These are phyloP conservation scores for Cutaneotrichosporon sp. DNA, from an alignment of 1,284 basidiomycete species.

Conservation along the genomic window DNA sequence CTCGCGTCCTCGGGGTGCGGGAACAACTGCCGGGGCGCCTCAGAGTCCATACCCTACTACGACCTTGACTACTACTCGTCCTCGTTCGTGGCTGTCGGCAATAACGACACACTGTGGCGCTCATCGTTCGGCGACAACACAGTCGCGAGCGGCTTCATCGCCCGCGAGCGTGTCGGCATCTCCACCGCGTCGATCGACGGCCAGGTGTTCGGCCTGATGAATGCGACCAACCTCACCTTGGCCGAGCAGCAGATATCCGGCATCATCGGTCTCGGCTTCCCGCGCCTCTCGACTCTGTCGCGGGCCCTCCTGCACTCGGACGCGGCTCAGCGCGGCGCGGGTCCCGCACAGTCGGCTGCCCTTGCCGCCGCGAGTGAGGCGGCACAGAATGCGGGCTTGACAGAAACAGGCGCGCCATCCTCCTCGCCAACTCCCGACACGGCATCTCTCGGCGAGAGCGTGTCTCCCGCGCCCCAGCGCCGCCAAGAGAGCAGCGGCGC, in stretches of 20 bases:
- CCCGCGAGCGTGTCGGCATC: constrained; percentile 36
- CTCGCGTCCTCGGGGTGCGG: constrained; percentile 45
- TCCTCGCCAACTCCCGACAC: constrained; percentile 5
- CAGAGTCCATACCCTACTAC: constrained; percentile 39
- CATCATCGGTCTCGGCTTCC: constrained; percentile 54
- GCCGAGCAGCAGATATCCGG: constrained; percentile 49
- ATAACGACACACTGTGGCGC: constrained; percentile 35
- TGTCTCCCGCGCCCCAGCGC: background rate
- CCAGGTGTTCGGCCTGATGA: constrained; percentile 46
- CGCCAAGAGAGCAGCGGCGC: background rate
- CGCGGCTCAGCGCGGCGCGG: background rate
- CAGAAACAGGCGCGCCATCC: constrained; percentile 12
- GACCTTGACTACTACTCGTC: constrained; percentile 28
- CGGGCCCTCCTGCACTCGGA: constrained; percentile 19
- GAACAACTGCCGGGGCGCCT: constrained; percentile 32
- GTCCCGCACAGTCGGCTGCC: background rate
- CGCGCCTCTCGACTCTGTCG: constrained; percentile 39
- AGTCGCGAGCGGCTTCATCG: constrained; percentile 39
- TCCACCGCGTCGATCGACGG: constrained; percentile 23
- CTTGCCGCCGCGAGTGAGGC: background rate
- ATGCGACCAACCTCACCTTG: constrained; percentile 51
- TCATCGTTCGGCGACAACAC: constrained; percentile 38
- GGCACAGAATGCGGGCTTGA: background rate
- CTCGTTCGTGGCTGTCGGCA: constrained; percentile 32
- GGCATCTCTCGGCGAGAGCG: background rate